Conservation (phyloP, 192 early-diverging fungal species). For the Coemansia pectinata region DNA sequence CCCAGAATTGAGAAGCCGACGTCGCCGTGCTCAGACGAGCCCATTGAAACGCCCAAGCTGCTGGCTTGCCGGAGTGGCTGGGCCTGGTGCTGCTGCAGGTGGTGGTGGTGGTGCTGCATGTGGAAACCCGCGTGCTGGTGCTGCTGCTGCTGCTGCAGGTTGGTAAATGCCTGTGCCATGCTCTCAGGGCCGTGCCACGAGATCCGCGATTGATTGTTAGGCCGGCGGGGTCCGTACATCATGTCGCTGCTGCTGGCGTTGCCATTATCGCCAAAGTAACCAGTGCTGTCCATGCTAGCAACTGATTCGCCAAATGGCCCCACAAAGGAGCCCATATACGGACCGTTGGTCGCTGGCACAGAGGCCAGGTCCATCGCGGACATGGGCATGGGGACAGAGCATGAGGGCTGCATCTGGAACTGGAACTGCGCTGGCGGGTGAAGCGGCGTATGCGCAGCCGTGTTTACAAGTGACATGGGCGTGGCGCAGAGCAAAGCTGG, state of each 20-base stretch:
- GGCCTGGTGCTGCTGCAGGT: slow-evolving; percentile 4
- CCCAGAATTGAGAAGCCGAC: slow-evolving; percentile 40
- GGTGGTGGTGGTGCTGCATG: slow-evolving; percentile 12
- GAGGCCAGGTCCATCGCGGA: slow-evolving; percentile 51
- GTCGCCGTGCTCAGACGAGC: slow-evolving; percentile 22
- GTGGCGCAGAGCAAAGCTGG: slow-evolving; percentile 33
- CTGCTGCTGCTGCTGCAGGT: slow-evolving; percentile 32
- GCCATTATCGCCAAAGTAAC: slow-evolving; percentile 33
- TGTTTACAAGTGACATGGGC: slow-evolving; percentile 41
- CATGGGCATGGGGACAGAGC: slow-evolving; percentile 51
- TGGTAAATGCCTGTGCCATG: slow-evolving; percentile 41
- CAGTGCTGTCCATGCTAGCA: slow-evolving; percentile 26
- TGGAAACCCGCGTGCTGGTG: slow-evolving; percentile 20
- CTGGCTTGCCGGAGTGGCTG: slow-evolving; percentile 11
- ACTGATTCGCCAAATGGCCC: slow-evolving; percentile 27
- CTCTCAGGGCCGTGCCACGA: slow-evolving; percentile 55
- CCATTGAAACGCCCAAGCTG: slow-evolving; percentile 42
- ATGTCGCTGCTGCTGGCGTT: slow-evolving; percentile 14
- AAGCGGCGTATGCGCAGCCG: slow-evolving; percentile 35
- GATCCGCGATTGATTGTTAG: slow-evolving; percentile 36
- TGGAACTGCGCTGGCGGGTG: slow-evolving; percentile 45
- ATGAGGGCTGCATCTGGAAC: slow-evolving; percentile 54
- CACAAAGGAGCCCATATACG: slow-evolving; percentile 30
- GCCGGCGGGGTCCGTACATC: slow-evolving; percentile 31
- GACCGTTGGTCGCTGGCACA: slow-evolving; percentile 27